Evolutionary conservation across 2,329 filamentous ascomycete genomes (phyloP).

Genomic region (Microdochium nivale): DNA sequence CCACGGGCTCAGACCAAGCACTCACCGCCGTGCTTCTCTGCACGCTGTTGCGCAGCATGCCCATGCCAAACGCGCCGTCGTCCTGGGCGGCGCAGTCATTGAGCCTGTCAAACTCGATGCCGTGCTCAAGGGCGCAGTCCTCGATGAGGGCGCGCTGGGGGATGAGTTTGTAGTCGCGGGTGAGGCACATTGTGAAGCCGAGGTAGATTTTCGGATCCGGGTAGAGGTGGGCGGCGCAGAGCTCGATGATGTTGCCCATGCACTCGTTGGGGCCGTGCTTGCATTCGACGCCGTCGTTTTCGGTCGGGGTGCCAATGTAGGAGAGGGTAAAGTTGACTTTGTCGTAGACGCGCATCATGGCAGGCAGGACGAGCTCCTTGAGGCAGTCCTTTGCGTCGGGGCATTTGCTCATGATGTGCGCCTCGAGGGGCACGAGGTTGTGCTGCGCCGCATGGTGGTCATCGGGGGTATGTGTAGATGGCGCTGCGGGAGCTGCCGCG

Average conservation of each 20-base stretch:
- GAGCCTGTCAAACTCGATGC: slow-evolving; percentile 71
- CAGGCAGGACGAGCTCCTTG: slow-evolving; percentile 69
- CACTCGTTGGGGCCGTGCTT: slow-evolving; percentile 85
- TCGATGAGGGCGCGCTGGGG: slow-evolving; percentile 71
- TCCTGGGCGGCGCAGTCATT: slow-evolving; percentile 77
- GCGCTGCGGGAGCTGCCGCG: slow-evolving; percentile 4
- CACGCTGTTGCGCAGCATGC: slow-evolving; percentile 60
- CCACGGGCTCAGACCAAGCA: not conserved
- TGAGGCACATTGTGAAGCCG: slow-evolving; percentile 88
- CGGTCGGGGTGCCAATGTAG: slow-evolving; percentile 74
- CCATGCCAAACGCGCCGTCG: slow-evolving; percentile 61
- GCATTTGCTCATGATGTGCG: slow-evolving; percentile 96
- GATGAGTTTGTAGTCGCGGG: slow-evolving; percentile 66
- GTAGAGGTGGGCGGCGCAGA: slow-evolving; percentile 79
- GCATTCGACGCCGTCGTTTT: slow-evolving; percentile 78
- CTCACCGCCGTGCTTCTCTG: slow-evolving; percentile 51
- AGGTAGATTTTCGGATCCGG: slow-evolving; percentile 81
- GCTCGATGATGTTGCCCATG: slow-evolving; percentile 87
- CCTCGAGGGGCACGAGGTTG: slow-evolving; percentile 66
- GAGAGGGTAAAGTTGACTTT: slow-evolving; percentile 89
- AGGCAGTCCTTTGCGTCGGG: slow-evolving; percentile 85
- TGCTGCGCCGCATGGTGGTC: slow-evolving; percentile 2
- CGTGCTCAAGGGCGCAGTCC: slow-evolving; percentile 85
- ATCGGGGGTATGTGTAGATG: slow-evolving; percentile 3
- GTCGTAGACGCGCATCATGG: slow-evolving; percentile 72